Base-by-base conservation (phyloP, 805 yeast species). In the Ogataea populi-albae region DNA sequence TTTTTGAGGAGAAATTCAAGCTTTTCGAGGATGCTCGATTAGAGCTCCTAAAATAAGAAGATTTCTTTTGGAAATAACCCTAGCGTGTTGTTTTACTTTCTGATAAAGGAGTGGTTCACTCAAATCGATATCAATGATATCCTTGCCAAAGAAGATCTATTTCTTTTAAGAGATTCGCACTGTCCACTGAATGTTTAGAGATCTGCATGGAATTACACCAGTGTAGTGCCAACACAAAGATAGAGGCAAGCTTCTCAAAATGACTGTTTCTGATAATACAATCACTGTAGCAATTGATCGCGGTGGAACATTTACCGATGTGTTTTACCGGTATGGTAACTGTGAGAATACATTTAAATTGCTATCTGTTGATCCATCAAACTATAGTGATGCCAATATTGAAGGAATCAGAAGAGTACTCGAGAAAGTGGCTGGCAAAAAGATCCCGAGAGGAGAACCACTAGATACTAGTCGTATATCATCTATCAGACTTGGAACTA, bases 231-330 rank as follows among this genome's bases (percentile, higher is more conserved):
- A n/a, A n/a, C n/a, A n/a, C n/a, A n/a, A 22, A 11, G 11, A 22
- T 11, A 22, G 10, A 22, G 11, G 23, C 23, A 9, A 22, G 23
- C 10, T 22, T 22, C n/a, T 9, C 28, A 25, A 18, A 5, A 36
- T 36, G 39, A 36, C 39, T 12, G 27, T 30, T 5, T 3, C 31
- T 4, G 14, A 31, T 3, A 18, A 23, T n/a, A 16, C 14, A 14
- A 25, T 43, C 10, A 36, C 33, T 4, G 36, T 43, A 14, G 43
- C 47, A 6, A 43, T 43, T 18, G 55, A 50, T 25, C 38, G 54
- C 18, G 73, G 73, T 33, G 73, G 73, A 40, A 68, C 72, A 5
- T 71, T 70, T 51, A 64, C 70, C 25, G 76, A 70, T 47, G 69
- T 69, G 23, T 59, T 66, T 32, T 61, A 57, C 34, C 62, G 67